phyloP scores from a whole-genome alignment of 257 asterid species.

The Fraxinus cuspidata region DNA sequence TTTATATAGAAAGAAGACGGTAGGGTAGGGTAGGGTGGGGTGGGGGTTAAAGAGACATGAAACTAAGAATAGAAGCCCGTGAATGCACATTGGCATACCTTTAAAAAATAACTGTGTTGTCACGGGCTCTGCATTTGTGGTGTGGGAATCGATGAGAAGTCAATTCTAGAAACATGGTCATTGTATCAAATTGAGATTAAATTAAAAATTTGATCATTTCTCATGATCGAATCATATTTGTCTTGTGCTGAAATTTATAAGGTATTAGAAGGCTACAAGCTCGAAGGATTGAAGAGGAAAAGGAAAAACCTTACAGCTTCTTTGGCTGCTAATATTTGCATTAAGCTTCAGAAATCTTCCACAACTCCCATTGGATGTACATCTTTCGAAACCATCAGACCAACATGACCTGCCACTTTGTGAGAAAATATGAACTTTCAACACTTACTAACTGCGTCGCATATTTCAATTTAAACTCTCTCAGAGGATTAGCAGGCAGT shows the following conservation, averaged over 20 bases:
- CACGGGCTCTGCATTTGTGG: slow-evolving; percentile 36
- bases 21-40: neutral
- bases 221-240: neutral
- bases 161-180: neutral
- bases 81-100: slow-evolving; percentile 14
- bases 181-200: neutral
- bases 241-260: neutral
- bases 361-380: neutral
- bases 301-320: neutral
- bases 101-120: slow-evolving; percentile 21
- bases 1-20: slow-evolving; percentile 17
- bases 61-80: slow-evolving; percentile 9
- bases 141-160: neutral
- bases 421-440: neutral
- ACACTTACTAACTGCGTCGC: neutral
- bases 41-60: neutral
- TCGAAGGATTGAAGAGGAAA: neutral
- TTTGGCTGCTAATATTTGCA: neutral
- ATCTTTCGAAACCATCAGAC: neutral
- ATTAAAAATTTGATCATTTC: neutral
- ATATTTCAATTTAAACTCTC: too few relatives aligned
- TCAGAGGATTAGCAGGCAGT: too few relatives aligned
- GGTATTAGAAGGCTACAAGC: neutral
- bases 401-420: neutral
- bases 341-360: neutral